Percentiles rank a stretch among this genome's conserved stretches.
Evolutionary conservation across 768 basidiomycete species (phyloP).

Genomic region (Stropharia rugosoannulata): DNA sequence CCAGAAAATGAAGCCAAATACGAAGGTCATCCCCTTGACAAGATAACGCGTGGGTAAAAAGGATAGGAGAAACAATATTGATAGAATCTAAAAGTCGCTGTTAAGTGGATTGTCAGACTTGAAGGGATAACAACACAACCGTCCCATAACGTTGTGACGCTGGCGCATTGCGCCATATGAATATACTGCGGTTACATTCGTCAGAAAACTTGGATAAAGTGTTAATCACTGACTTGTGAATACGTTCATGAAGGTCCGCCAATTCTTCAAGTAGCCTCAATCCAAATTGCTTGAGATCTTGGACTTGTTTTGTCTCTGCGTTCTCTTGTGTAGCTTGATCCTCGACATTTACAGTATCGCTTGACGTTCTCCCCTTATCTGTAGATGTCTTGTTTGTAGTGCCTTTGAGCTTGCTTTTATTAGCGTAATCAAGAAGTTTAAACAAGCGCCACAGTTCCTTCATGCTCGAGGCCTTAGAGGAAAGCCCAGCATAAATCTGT

Average conservation of each 20-base stretch:
- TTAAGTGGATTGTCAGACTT: conserved; percentile 4
- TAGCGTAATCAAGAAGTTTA: conserved; percentile 37
- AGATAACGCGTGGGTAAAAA: conserved; percentile 51
- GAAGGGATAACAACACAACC: conserved; percentile 30
- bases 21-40: conserved; percentile 44
- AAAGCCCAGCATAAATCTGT: conserved; percentile 44
- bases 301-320: conserved; percentile 30
- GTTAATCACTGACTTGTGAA: conserved; percentile 52
- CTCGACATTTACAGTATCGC: not conserved
- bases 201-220: not conserved
- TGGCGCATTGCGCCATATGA: conserved; percentile 61
- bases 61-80: conserved; percentile 33
- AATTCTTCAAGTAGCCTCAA: conserved; percentile 44
- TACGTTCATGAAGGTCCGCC: conserved; percentile 61
- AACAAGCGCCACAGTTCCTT: conserved; percentile 56
- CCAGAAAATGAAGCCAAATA: conserved; percentile 59
- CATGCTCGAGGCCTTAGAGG: conserved; percentile 42
- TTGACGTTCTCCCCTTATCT: not conserved
- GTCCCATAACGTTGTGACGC: conserved; percentile 48
- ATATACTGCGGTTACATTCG: conserved; percentile 40
- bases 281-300: conserved; percentile 40
- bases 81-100: conserved; percentile 32
- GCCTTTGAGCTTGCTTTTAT: conserved; percentile 30
- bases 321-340: conserved; percentile 29
- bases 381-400: conserved; percentile 18